Base-by-base conservation (phyloP, 306 rosid species). In the Gleditsia sinensis region DNA sequence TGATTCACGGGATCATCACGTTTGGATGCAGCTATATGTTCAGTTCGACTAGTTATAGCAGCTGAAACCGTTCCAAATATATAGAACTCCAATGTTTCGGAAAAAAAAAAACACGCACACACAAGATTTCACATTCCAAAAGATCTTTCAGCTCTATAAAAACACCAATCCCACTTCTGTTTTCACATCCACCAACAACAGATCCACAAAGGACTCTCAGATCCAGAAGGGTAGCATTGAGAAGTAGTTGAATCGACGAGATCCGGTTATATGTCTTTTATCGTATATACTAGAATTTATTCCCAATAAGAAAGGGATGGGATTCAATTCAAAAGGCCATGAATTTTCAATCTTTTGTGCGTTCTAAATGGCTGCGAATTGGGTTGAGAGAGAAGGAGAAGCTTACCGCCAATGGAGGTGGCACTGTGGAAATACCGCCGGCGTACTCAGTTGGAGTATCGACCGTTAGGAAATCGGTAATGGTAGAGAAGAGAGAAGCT, bases 151-250 rank as follows among this genome's bases (percentile, higher is more conserved):
- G 6, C 13, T 64, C 14, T 3, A 79, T 11, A 5, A 27, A 34
- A 40, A 24, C 8, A 39, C 34, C 34, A 48, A 68, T 66, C 60
- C 67, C 21, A 48, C 69, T 43, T 19, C 37, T 32, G 57, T 50
- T 42, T 13, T 16, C 48, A 49, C 46, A 68, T 20, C 57, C n/a
- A 79, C 60, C 46, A 50, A 51, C 65, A 19, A 65, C 64, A 69
- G 77, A 81, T 74, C 77, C 34, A 37, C 23, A 46, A 55, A 27
- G 36, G 37, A 45, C 72, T 19, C 24, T 56, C 78, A 78, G 82
- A 83, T 84, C 80, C 86, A 65, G 56, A 57, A 63, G 72, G 50
- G 57, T 32, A 50, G 21, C 51, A 30, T 27, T 70, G 17, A 46
- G 60, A 63, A 74, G 19, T 7, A 68, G 6, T 20, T 11, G 58